A percentile compares a stretch with the other conserved stretches of the same genome.
These are phyloP conservation scores for Balamuthia mandrillaris DNA, from an alignment of 208 protist genomes.

Conservation along the genomic window DNA sequence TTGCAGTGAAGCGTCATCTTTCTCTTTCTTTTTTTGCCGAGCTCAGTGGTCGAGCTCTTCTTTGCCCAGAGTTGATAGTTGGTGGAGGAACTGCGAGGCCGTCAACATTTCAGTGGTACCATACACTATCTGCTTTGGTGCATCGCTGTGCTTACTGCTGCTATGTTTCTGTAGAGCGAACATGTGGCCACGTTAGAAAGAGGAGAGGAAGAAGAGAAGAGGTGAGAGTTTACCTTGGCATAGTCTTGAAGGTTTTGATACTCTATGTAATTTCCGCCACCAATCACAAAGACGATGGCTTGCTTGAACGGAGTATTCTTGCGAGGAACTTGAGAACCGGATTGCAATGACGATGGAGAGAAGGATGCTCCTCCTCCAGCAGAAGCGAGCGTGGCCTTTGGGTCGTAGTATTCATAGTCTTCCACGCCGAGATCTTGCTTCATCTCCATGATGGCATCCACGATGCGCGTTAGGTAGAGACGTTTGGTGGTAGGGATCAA, in stretches of 20 bases:
- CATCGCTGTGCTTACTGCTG: conserved; percentile 3
- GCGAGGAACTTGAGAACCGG: conserved; percentile 22
- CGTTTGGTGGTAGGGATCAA: conserved; percentile 10
- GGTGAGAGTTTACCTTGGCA: conserved; percentile 28
- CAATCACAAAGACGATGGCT: conserved; percentile 76
- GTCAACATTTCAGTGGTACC: conserved; percentile 32
- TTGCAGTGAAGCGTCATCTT: too few species aligned
- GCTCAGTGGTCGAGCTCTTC: too few species aligned
- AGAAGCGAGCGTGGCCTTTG: too few species aligned
- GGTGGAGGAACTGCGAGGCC: conserved; percentile 16
- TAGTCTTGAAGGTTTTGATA: conserved; percentile 74
- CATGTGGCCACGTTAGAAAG: neutral
- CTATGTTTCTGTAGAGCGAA: neutral
- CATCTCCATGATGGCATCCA: conserved; percentile 73
- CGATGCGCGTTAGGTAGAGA: conserved; percentile 47
- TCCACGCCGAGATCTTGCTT: conserved; percentile 32
- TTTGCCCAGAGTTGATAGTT: conserved; percentile 12
- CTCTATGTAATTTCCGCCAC: conserved; percentile 81
- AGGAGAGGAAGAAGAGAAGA: neutral
- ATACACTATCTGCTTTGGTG: conserved; percentile 42
- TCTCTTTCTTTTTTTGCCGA: too few species aligned
- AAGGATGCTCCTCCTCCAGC: too few species aligned
- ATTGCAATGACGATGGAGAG: too few species aligned
- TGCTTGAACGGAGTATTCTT: conserved; percentile 66
- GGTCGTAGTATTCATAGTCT: conserved; percentile 71